Percentiles rank a stretch among this genome's conserved stretches.
phyloP scores from a whole-genome alignment of 176 grass and related monocot species.

The Phragmites australis region DNA sequence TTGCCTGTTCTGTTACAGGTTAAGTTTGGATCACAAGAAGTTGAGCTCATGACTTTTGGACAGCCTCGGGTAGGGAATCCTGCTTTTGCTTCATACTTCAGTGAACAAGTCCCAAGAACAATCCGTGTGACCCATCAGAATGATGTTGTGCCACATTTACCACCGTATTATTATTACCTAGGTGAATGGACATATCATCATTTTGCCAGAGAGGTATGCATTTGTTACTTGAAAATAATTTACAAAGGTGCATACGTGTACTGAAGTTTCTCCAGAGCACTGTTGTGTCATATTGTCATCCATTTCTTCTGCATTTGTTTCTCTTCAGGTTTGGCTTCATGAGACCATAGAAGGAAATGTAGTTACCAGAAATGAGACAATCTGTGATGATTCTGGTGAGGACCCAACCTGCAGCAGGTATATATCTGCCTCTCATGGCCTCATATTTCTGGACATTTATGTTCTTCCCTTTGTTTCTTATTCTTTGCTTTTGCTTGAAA shows the following conservation, averaged over 20 bases:
- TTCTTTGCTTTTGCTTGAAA: conserved; percentile 36
- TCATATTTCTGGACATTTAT: conserved; percentile 22
- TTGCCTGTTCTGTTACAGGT: conserved; percentile 46
- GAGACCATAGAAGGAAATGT: conserved; percentile 54
- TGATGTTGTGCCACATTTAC: conserved; percentile 89
- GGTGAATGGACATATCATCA: conserved; percentile 82
- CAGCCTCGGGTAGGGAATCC: conserved; percentile 92
- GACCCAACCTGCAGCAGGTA: conserved; percentile 92
- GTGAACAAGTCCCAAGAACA: conserved; percentile 56
- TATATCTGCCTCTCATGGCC: neutral
- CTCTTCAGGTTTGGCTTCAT: conserved; percentile 72
- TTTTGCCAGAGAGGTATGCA: conserved; percentile 79
- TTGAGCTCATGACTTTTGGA: conserved; percentile 83
- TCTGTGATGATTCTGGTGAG: conserved; percentile 84
- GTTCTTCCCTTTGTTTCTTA: conserved; percentile 4
- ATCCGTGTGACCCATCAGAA: conserved; percentile 86
- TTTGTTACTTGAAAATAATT: neutral
- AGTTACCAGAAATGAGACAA: conserved; percentile 47
- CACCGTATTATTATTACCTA: conserved; percentile 79
- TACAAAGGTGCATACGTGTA: neutral
- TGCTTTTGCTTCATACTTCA: conserved; percentile 79
- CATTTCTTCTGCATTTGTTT: conserved; percentile 24
- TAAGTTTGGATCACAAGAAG: conserved; percentile 57
- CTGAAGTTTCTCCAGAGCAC: neutral
- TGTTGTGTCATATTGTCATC: neutral